These are phyloP conservation scores for Entomortierella lignicola DNA, from an alignment of 192 early-diverging fungal species.

Conservation along the genomic window DNA sequence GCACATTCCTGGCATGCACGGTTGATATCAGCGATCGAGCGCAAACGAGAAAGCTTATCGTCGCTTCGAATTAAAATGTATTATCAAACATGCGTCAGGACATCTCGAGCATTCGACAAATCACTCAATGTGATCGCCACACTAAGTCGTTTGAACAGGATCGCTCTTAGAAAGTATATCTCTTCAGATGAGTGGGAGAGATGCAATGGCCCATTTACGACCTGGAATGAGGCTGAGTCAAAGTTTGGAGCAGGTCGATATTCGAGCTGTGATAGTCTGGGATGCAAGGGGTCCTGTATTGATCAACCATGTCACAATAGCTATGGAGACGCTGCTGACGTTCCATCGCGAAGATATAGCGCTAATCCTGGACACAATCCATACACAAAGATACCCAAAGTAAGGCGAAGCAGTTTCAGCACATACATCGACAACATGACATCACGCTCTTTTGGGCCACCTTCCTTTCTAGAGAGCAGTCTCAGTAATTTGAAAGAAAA, in stretches of 20 bases:
- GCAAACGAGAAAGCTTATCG: conserved; percentile 47
- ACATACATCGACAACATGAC: conserved; percentile 44
- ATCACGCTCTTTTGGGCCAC: conserved; percentile 21
- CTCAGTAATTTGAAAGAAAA: conserved; percentile 42
- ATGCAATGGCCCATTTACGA: background rate
- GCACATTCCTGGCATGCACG: conserved; percentile 47
- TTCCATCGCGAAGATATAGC: conserved; percentile 5
- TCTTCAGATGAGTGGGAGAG: conserved; percentile 33
- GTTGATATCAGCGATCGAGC: conserved; percentile 38
- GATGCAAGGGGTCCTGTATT: conserved; percentile 19
- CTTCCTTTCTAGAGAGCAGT: conserved; percentile 24
- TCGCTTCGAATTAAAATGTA: conserved; percentile 51
- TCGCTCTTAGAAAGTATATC: conserved; percentile 18
- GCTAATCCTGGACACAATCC: conserved; percentile 5
- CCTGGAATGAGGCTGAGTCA: conserved; percentile 8
- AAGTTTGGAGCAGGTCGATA: conserved; percentile 2
- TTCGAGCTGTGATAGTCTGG: background rate
- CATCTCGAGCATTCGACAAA: conserved; percentile 40
- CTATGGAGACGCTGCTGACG: conserved; percentile 8
- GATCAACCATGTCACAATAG: conserved; percentile 9
- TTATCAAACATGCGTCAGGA: conserved; percentile 47
- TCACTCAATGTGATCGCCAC: conserved; percentile 23
- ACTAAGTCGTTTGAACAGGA: conserved; percentile 33
- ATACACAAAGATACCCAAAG: conserved; percentile 5
- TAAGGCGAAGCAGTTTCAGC: conserved; percentile 42